These are phyloP conservation scores for Candida rishiriensis DNA, from an alignment of 805 yeast species.

Conservation along the genomic window DNA sequence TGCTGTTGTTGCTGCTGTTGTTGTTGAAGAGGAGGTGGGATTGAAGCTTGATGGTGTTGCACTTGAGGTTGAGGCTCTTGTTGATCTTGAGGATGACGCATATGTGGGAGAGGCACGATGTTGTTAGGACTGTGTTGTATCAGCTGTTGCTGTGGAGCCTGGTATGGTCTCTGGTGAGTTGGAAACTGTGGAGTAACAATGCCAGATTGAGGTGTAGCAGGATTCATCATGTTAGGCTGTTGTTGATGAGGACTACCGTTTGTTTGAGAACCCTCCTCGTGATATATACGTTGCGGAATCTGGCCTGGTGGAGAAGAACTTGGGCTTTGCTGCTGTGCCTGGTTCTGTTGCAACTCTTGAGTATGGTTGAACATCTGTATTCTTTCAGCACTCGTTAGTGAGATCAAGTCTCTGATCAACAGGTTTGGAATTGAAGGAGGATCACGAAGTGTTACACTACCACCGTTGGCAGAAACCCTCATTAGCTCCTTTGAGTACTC, in stretches of 20 bases:
- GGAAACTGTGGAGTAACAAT: background rate
- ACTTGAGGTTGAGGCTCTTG: background rate
- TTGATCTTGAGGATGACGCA: background rate
- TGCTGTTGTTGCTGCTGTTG: slow-evolving; percentile 1
- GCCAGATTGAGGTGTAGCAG: background rate
- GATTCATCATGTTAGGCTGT: background rate
- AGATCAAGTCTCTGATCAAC: slow-evolving; percentile 39
- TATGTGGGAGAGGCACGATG: background rate
- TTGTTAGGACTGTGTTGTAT: background rate
- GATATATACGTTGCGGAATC: background rate
- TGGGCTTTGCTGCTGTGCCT: background rate
- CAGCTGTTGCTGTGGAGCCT: background rate
- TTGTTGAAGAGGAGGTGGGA: background rate
- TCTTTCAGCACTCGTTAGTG: slow-evolving; percentile 38
- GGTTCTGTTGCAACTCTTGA: background rate
- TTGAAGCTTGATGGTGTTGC: background rate
- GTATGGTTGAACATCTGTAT: slow-evolving; percentile 25
- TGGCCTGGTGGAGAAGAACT: no score
- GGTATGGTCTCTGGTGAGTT: background rate
- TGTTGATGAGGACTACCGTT: background rate
- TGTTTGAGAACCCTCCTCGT: background rate
- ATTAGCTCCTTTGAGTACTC: slow-evolving; percentile 39
- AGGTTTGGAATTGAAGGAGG: slow-evolving; percentile 46
- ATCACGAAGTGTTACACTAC: slow-evolving; percentile 41
- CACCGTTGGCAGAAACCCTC: slow-evolving; percentile 39